phyloP scores from a whole-genome alignment of 768 basidiomycete species.

The Dioszegia aurantiaca region DNA sequence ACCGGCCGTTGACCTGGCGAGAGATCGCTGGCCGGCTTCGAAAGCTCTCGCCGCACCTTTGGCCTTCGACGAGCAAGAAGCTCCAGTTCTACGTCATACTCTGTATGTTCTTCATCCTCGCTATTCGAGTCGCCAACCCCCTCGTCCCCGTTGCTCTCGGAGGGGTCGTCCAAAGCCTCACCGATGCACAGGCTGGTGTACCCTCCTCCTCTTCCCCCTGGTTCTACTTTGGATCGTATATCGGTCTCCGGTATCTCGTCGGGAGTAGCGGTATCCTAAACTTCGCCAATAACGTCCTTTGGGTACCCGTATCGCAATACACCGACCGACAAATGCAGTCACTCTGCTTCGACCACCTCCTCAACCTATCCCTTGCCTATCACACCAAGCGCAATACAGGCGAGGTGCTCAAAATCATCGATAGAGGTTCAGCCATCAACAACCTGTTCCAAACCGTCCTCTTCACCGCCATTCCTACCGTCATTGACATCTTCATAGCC shows the following conservation, averaged over 20 bases:
- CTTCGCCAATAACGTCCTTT: constrained; percentile 53
- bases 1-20: constrained; percentile 61
- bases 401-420: constrained; percentile 69
- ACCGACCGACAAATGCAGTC: constrained; percentile 84
- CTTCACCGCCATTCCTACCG: constrained; percentile 79
- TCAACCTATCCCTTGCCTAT: constrained; percentile 81
- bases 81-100: constrained; percentile 70
- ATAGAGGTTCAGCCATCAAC: constrained; percentile 77
- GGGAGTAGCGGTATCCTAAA: constrained; percentile 66
- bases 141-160: constrained; percentile 70
- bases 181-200: constrained; percentile 10
- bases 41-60: constrained; percentile 73
- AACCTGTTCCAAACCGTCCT: constrained; percentile 71
- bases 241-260: constrained; percentile 70
- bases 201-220: constrained; percentile 56
- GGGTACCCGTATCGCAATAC: constrained; percentile 86
- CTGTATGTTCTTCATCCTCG: constrained; percentile 67
- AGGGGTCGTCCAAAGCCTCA: constrained; percentile 58
- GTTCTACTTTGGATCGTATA: constrained; percentile 68
- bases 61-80: constrained; percentile 67
- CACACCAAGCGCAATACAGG: constrained; percentile 80
- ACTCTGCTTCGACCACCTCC: constrained; percentile 78
- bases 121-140: constrained; percentile 74
- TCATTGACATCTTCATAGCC: constrained; percentile 65
- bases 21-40: constrained; percentile 67